Percentiles rank a stretch among this genome's conserved stretches.
These are phyloP conservation scores for Irineochytrium annulatum DNA, from an alignment of 192 early-diverging fungal genomes.

Conservation along the genomic window DNA sequence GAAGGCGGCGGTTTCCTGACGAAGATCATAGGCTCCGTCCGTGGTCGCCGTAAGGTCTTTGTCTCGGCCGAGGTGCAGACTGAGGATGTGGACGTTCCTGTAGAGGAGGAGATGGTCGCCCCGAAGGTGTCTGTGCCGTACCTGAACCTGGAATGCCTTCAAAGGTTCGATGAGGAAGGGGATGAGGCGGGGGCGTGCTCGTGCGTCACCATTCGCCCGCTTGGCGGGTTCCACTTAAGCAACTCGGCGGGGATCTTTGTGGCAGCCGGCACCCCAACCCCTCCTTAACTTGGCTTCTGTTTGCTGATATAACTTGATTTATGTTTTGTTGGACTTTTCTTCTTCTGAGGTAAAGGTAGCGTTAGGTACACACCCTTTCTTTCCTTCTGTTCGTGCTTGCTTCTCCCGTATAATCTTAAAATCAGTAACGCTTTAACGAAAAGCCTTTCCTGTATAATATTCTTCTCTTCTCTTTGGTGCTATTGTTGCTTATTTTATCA, in stretches of 20 bases:
- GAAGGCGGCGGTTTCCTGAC: too few species aligned
- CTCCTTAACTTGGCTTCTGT: neutral
- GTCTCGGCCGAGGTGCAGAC: too few species aligned
- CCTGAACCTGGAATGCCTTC: neutral
- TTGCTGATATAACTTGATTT: neutral
- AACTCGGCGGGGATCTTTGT: neutral
- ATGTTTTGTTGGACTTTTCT: neutral
- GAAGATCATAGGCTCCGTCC: too few species aligned
- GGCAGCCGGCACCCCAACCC: neutral
- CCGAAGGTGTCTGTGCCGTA: too few species aligned
- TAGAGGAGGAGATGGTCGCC: too few species aligned
- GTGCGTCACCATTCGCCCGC: neutral
- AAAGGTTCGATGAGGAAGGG: neutral
- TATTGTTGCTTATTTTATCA: neutral
- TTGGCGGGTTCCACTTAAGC: neutral
- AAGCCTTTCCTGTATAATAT: neutral
- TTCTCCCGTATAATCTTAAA: too few species aligned
- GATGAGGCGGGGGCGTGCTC: neutral
- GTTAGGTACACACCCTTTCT: too few species aligned
- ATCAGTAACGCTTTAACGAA: too few species aligned
- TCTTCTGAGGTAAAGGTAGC: neutral
- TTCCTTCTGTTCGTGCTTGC: too few species aligned
- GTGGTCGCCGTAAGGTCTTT: too few species aligned
- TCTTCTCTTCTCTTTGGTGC: neutral
- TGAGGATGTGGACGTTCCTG: too few species aligned